Evolutionary conservation across 352 stramenopile genomes (phyloP), one percentile per base, ranked within the genome.

Genomic region (Phytophthora foliorum): DNA sequence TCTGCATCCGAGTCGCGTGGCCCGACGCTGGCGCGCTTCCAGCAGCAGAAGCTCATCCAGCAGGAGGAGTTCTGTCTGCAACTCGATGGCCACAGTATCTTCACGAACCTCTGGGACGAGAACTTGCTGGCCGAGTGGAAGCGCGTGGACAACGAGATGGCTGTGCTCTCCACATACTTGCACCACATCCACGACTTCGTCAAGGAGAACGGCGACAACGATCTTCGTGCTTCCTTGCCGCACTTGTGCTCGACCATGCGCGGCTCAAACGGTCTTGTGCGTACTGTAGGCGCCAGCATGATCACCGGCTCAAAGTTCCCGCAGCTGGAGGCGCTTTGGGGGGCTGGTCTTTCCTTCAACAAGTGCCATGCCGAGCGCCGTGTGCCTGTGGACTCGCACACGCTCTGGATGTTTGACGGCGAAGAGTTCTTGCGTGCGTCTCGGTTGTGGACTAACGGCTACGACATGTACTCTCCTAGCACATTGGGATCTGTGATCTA

Each of bases 61-160:
- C 54, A 90, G 41, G 82, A 96, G 42, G 89, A 94, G 58, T 96
- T 96, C 45, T 96, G 88, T 69, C 81, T 96, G 25, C 86, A 94
- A 58, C 74, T 96, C 6, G 89, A 96, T 34, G 85, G 85, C 5
- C 89, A 96, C 74, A 92, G 82, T 39, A 91, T 96, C 67, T 96
- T 96, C 55, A 94, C 89, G 22, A 94, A 94, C 69, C 64, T 80
- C 8, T 96, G 89, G 89, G 89, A 96, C 57, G 72, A 88, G 21
- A 82, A 91, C 49, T 25, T 96, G 2, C 21, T 96, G 31, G 70
- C 74, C 29, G 86, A 96, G 27, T 96, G 86, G 89, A 89, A 72
- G 57, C 78, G 80, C 10, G 68, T 92, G 10, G 68, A 83, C 58
- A 96, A 96, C 61, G 89, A 96, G 36, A 96, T 94, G 89, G 89